phyloP scores from a whole-genome alignment of 139 green algal species.

The Chlorella ohadii region DNA sequence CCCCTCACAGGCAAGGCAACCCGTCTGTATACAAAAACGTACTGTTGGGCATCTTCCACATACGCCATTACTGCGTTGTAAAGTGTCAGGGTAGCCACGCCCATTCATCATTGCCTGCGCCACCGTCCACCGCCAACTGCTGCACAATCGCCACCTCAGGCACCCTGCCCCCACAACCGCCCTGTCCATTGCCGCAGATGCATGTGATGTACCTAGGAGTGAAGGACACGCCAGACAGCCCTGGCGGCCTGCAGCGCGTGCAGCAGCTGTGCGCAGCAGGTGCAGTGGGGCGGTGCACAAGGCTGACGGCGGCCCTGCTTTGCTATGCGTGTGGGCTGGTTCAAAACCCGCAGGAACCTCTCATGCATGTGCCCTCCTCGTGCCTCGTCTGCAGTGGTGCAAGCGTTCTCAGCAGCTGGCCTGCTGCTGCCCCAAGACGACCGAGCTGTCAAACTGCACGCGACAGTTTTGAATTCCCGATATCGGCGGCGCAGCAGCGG shows the following conservation, averaged over 20 bases:
- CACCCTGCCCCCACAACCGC: too few species aligned
- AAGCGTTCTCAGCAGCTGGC: conserved; percentile 42
- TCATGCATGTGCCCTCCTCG: neutral
- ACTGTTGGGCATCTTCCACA: too few species aligned
- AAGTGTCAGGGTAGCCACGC: too few species aligned
- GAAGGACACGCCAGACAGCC: neutral
- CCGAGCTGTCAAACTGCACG: conserved; percentile 58
- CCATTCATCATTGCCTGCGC: too few species aligned
- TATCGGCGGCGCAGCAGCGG: neutral
- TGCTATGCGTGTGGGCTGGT: too few species aligned
- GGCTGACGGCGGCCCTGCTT: too few species aligned
- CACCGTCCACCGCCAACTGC: too few species aligned
- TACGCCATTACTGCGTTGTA: too few species aligned
- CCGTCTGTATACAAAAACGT: too few species aligned
- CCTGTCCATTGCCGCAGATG: conserved; percentile 20
- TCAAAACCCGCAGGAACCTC: too few species aligned
- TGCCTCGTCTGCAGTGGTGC: conserved; percentile 30
- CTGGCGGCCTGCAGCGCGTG: conserved; percentile 29
- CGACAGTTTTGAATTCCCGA: conserved; percentile 57
- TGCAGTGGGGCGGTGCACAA: neutral
- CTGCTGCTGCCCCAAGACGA: conserved; percentile 55
- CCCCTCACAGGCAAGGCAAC: conserved; percentile 5
- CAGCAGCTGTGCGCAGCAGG: conserved; percentile 49
- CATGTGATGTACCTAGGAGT: conserved; percentile 66
- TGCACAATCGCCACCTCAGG: too few species aligned